phyloP scores from a whole-genome alignment of 2,329 filamentous ascomycete species.

The Xylaria arbuscula region DNA sequence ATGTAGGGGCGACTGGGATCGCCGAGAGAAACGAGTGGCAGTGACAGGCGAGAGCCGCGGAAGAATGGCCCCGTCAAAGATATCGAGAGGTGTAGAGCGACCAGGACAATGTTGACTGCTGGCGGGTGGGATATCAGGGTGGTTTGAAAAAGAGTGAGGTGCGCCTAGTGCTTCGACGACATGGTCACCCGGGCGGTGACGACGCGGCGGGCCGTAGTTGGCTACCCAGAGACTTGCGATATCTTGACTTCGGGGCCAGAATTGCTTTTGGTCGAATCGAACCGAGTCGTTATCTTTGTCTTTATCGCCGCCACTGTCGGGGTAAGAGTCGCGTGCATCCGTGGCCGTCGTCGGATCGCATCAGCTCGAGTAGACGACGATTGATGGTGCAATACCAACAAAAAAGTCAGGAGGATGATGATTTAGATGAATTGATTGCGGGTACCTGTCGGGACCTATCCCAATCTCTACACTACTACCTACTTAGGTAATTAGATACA shows the following conservation, averaged over 20 bases:
- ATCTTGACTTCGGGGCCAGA: conserved; percentile 2
- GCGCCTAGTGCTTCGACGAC: conserved; percentile 28
- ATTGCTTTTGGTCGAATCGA: conserved; percentile 6
- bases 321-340: conserved; percentile 10
- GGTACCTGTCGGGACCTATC: conserved; percentile 29
- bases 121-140: conserved; percentile 4
- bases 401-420: conserved; percentile 24
- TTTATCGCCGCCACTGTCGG: conserved; percentile 6
- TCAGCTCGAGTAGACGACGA: conserved; percentile 6
- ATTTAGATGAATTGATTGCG: conserved; percentile 20
- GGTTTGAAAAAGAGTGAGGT: conserved; percentile 19
- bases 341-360: conserved; percentile 18
- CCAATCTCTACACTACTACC: conserved; percentile 10
- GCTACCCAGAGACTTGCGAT: not conserved
- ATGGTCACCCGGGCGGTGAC: conserved; percentile 24
- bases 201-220: conserved; percentile 20
- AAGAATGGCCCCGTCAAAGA: conserved; percentile 3
- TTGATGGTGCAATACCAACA: not conserved
- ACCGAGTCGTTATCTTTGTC: not conserved
- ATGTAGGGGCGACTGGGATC: conserved; percentile 10
- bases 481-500: not conserved
- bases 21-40: conserved; percentile 29
- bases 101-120: conserved; percentile 12
- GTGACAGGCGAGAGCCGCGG: conserved; percentile 24
- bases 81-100: conserved; percentile 5